Conservation (phyloP, 1,284 basidiomycete species). For the Heterobasidion parviporum region DNA sequence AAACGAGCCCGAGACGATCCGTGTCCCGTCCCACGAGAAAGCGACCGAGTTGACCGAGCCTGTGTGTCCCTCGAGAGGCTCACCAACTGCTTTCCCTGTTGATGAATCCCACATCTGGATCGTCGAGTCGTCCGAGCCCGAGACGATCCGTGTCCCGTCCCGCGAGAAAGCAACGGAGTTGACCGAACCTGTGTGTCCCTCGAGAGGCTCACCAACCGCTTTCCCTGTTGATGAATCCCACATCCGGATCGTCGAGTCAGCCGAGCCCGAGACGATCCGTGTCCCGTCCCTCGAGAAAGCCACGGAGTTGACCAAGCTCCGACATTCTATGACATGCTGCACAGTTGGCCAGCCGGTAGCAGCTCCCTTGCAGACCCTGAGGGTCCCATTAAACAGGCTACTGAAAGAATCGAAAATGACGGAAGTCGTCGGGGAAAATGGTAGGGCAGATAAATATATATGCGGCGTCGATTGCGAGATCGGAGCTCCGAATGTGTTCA, state of each 20-base stretch:
- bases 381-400: neutral
- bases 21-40: neutral
- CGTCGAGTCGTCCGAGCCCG: neutral
- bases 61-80: too few species aligned
- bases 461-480: neutral
- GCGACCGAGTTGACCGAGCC: neutral
- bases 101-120: neutral
- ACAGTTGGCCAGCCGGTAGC: neutral
- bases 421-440: neutral
- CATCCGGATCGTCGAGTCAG: too few species aligned
- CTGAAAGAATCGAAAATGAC: neutral
- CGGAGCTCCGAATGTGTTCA: neutral
- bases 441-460: neutral
- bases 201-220: neutral
- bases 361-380: neutral
- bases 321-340: neutral
- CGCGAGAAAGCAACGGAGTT: too few species aligned
- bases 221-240: neutral
- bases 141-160: neutral
- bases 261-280: too few species aligned
- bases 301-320: neutral
- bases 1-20: too few species aligned
- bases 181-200: too few species aligned
- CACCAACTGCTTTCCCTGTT: too few species aligned
- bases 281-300: neutral